phyloP scores from a whole-genome alignment of 1,284 basidiomycete species.

The Athelia psychrophila region DNA sequence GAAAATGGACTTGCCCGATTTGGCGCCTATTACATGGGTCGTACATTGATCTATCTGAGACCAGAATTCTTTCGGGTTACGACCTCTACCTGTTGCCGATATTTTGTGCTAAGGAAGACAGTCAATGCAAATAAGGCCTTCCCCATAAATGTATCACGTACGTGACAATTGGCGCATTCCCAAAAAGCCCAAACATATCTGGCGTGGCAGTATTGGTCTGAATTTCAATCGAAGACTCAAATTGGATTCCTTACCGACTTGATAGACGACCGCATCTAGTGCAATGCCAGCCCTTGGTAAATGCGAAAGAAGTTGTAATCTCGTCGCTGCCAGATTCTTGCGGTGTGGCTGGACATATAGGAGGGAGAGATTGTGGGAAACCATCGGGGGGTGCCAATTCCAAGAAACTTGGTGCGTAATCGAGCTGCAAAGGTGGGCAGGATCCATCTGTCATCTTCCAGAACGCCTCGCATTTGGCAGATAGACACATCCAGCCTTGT shows the following conservation, averaged over 20 bases:
- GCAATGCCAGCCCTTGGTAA: slow-evolving; percentile 72
- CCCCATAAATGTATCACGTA: slow-evolving; percentile 30
- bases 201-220: slow-evolving; percentile 5
- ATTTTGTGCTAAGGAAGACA: background rate
- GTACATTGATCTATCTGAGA: background rate
- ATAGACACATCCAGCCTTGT: slow-evolving; percentile 60
- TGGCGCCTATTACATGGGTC: background rate
- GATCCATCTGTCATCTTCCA: slow-evolving; percentile 37
- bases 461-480: slow-evolving; percentile 51
- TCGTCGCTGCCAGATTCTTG: slow-evolving; percentile 22
- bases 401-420: slow-evolving; percentile 49
- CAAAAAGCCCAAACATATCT: slow-evolving; percentile 73
- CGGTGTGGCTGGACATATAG: slow-evolving; percentile 33
- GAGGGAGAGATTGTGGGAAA: slow-evolving; percentile 15
- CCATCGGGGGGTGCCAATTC: slow-evolving; percentile 19
- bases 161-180: slow-evolving; percentile 59
- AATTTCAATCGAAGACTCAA: too few relatives aligned
- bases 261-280: slow-evolving; percentile 64
- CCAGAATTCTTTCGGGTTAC: background rate
- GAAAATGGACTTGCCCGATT: background rate
- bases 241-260: slow-evolving; percentile 59
- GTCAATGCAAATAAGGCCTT: slow-evolving; percentile 21
- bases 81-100: slow-evolving; percentile 20
- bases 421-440: slow-evolving; percentile 30
- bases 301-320: slow-evolving; percentile 48